Conservation (phyloP, 805 yeast species). For the Allodekkera sacchari region DNA sequence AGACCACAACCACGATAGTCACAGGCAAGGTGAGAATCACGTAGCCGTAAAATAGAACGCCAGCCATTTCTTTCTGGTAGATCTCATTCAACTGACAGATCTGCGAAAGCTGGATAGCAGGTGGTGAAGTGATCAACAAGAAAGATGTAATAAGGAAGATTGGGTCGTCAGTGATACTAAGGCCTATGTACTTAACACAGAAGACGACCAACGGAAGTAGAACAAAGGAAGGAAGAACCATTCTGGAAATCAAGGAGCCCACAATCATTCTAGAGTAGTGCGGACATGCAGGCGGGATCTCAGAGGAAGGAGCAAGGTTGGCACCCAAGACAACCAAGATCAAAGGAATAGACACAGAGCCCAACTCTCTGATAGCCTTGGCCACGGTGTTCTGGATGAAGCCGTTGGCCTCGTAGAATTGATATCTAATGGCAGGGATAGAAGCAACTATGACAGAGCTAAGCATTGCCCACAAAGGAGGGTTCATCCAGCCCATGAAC, state of each 20-base stretch:
- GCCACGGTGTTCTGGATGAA: slow-evolving; percentile 62
- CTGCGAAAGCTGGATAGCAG: slow-evolving; percentile 77
- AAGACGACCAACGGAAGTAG: slow-evolving; percentile 59
- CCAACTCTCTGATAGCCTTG: slow-evolving; percentile 54
- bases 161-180: slow-evolving; percentile 73
- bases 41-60: slow-evolving; percentile 76
- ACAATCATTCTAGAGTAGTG: slow-evolving; percentile 56
- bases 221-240: slow-evolving; percentile 67
- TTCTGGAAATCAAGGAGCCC: slow-evolving; percentile 66
- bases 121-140: slow-evolving; percentile 69
- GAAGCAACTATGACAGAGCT: slow-evolving; percentile 63
- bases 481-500: slow-evolving; percentile 45
- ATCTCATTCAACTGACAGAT: slow-evolving; percentile 70
- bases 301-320: slow-evolving; percentile 62
- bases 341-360: slow-evolving; percentile 70
- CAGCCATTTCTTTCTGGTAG: slow-evolving; percentile 76
- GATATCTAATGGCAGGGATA: slow-evolving; percentile 45
- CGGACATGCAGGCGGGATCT: slow-evolving; percentile 56
- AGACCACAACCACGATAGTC: slow-evolving; percentile 62
- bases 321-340: slow-evolving; percentile 71
- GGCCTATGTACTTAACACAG: slow-evolving; percentile 52
- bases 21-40: slow-evolving; percentile 69
- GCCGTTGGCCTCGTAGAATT: slow-evolving; percentile 50
- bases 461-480: slow-evolving; percentile 77
- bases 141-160: slow-evolving; percentile 72